Conservation (phyloP, 2,329 filamentous ascomycete species). For the Penicillium sp. region DNA sequence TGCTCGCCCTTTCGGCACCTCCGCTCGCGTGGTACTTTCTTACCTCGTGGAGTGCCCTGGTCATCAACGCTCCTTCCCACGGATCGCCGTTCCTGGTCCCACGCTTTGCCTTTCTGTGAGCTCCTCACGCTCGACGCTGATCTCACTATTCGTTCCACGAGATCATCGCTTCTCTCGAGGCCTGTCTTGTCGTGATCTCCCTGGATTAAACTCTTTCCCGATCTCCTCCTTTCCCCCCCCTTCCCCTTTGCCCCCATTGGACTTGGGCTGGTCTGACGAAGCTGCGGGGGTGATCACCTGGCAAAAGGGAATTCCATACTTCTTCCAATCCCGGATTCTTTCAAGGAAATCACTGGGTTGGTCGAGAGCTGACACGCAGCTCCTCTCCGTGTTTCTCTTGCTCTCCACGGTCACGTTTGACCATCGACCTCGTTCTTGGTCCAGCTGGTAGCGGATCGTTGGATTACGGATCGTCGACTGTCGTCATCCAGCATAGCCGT, state of each 20-base stretch:
- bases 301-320: background rate
- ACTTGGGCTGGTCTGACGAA: background rate
- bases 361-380: background rate
- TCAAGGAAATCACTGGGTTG: background rate
- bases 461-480: conserved; percentile 1
- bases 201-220: conserved; percentile 6
- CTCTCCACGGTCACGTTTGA: background rate
- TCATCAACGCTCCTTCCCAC: conserved; percentile 2
- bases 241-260: background rate
- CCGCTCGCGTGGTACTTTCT: too few relatives aligned
- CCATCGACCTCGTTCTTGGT: background rate
- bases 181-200: conserved; percentile 6
- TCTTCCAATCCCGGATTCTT: background rate
- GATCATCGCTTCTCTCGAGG: conserved; percentile 9
- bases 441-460: background rate
- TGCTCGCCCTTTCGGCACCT: too few relatives aligned
- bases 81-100: conserved; percentile 5
- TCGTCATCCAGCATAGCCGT: conserved; percentile 4
- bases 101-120: conserved; percentile 5
- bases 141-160: conserved; percentile 20
- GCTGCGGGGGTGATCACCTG: too few relatives aligned
- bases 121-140: conserved; percentile 9
- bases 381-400: too few relatives aligned
- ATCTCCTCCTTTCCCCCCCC: background rate
- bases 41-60: too few relatives aligned